Evolutionary conservation across 768 basidiomycete species (phyloP).

Genomic region (Hygrocybe punicea): DNA sequence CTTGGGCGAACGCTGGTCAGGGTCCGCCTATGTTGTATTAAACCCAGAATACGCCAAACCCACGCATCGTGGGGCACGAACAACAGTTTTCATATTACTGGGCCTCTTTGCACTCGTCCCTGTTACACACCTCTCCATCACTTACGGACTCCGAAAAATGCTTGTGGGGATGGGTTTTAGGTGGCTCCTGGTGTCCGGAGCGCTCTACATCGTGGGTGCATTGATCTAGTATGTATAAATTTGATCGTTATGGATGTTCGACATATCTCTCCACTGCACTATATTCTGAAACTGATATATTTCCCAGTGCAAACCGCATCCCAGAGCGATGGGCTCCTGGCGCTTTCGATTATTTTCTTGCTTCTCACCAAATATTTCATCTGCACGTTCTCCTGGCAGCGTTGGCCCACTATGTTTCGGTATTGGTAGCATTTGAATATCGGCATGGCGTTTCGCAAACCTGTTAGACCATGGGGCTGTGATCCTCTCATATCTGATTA

Average conservation of each 20-base stretch:
- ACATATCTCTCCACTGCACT: conserved; percentile 5
- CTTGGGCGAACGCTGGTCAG: conserved; percentile 35
- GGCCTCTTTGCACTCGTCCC: conserved; percentile 71
- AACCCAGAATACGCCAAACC: conserved; percentile 75
- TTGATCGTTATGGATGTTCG: conserved; percentile 14
- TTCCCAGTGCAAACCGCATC: conserved; percentile 69
- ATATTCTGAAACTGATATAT: neutral
- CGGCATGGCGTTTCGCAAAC: conserved; percentile 44
- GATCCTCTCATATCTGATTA: no score
- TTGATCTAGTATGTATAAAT: conserved; percentile 66
- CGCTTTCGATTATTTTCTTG: conserved; percentile 71
- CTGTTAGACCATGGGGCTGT: conserved; percentile 19
- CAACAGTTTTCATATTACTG: conserved; percentile 72
- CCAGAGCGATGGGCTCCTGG: conserved; percentile 77
- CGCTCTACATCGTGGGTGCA: conserved; percentile 75
- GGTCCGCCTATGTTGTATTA: conserved; percentile 71
- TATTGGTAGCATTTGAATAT: conserved; percentile 56
- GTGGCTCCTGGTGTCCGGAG: conserved; percentile 68
- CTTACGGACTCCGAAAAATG: conserved; percentile 55
- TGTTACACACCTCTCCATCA: conserved; percentile 56
- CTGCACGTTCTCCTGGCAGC: conserved; percentile 72
- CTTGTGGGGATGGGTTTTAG: conserved; percentile 63
- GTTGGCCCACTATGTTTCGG: conserved; percentile 57
- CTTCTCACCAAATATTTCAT: conserved; percentile 92
- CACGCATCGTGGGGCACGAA: conserved; percentile 71